phyloP scores from a whole-genome alignment of 192 early-diverging fungal species.

The Dissophora ornata region DNA sequence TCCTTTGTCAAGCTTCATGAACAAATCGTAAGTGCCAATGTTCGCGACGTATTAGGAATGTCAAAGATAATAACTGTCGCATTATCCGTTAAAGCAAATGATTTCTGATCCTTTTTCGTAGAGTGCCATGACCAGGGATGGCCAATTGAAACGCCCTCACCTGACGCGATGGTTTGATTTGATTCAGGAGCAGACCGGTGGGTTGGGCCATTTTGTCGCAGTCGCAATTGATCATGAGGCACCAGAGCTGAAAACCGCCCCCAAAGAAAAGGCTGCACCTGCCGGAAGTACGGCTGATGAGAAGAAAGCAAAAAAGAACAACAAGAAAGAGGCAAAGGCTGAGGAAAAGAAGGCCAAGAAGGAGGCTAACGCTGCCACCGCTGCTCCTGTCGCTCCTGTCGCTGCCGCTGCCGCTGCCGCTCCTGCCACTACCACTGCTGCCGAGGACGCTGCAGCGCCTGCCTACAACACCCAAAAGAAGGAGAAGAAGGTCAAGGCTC shows the following conservation, averaged over 20 bases:
- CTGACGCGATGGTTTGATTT: constrained; percentile 85
- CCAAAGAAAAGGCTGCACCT: constrained; percentile 58
- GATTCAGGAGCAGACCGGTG: constrained; percentile 73
- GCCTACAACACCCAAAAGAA: constrained; percentile 67
- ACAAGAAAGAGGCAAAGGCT: constrained; percentile 58
- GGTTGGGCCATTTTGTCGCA: constrained; percentile 57
- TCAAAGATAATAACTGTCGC: too few species aligned
- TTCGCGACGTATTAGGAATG: neutral
- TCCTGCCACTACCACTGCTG: constrained; percentile 37
- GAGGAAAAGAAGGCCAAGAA: constrained; percentile 60
- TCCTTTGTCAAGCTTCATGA: constrained; percentile 74
- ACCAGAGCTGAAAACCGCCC: constrained; percentile 46
- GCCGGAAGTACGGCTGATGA: constrained; percentile 24
- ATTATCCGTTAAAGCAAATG: too few species aligned
- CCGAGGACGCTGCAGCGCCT: constrained; percentile 35
- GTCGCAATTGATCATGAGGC: constrained; percentile 68
- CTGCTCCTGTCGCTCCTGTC: constrained; percentile 23
- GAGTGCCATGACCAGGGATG: constrained; percentile 63
- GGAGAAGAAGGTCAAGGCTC: constrained; percentile 69
- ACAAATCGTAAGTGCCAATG: constrained; percentile 55
- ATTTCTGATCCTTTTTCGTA: too few species aligned
- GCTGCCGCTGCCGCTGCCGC: constrained; percentile 39
- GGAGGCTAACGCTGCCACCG: constrained; percentile 40
- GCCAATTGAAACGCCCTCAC: constrained; percentile 68
- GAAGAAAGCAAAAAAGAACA: constrained; percentile 56